Evolutionary conservation across 805 yeast species (phyloP).

Genomic region (Suhomyces sp.): DNA sequence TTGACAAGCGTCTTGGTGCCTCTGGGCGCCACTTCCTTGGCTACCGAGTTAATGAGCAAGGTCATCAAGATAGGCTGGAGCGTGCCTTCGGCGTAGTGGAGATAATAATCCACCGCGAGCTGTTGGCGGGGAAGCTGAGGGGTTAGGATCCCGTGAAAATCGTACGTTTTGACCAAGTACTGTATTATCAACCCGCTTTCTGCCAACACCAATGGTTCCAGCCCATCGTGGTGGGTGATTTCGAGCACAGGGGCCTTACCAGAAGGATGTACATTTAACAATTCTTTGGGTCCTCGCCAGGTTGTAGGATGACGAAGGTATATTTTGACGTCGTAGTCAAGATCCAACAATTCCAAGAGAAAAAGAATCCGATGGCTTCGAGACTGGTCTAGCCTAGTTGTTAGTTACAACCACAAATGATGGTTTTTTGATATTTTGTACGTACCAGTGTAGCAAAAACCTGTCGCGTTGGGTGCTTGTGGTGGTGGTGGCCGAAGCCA

Average conservation of each 20-base stretch:
- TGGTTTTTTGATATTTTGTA: background rate
- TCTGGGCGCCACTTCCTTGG: slow-evolving; percentile 45
- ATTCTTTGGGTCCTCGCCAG: slow-evolving; percentile 39
- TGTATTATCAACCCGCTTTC: slow-evolving; percentile 41
- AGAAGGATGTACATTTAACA: slow-evolving; percentile 54
- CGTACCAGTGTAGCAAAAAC: slow-evolving; percentile 28
- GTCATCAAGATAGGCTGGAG: slow-evolving; percentile 47
- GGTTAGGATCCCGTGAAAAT: slow-evolving; percentile 23
- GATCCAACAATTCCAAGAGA: slow-evolving; percentile 58
- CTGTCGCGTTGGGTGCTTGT: slow-evolving; percentile 14
- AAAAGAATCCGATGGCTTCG: slow-evolving; percentile 61
- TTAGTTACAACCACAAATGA: background rate
- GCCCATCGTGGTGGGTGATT: slow-evolving; percentile 32
- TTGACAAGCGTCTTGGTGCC: slow-evolving; percentile 45
- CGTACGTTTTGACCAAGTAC: slow-evolving; percentile 35
- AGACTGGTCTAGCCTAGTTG: slow-evolving; percentile 47
- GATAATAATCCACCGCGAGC: slow-evolving; percentile 47
- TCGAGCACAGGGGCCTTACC: slow-evolving; percentile 66
- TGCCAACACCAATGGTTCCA: slow-evolving; percentile 29
- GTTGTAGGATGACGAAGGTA: slow-evolving; percentile 49
- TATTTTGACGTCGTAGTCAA: slow-evolving; percentile 53
- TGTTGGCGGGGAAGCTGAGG: slow-evolving; percentile 23
- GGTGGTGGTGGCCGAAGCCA: background rate
- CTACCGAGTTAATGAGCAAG: slow-evolving; percentile 37
- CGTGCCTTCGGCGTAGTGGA: slow-evolving; percentile 62